phyloP scores from a whole-genome alignment of 2,329 filamentous ascomycete species.

The Penicillium sumatraense region DNA sequence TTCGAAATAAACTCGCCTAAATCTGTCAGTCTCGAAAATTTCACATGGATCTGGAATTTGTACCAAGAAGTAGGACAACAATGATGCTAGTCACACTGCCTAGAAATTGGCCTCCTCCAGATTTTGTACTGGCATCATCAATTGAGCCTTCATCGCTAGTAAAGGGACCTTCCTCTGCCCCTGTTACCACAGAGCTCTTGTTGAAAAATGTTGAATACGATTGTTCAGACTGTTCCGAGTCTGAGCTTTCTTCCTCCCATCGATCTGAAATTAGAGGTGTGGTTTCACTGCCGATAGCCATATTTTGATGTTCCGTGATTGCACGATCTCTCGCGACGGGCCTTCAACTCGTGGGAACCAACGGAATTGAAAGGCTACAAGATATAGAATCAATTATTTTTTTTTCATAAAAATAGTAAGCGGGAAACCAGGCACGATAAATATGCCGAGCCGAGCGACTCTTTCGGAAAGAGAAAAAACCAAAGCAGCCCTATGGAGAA shows the following conservation, averaged over 20 bases:
- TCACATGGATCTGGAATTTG: too few relatives aligned
- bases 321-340: not conserved
- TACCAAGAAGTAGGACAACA: not conserved
- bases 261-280: not conserved
- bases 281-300: not conserved
- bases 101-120: not conserved
- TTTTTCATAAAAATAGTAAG: not conserved
- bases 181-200: not conserved
- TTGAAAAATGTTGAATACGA: not conserved
- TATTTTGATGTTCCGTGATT: not conserved
- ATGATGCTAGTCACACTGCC: conserved; percentile 1
- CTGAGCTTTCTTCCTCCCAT: not conserved
- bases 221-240: too few relatives aligned
- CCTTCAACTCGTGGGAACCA: not conserved
- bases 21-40: too few relatives aligned
- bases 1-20: conserved; percentile 3
- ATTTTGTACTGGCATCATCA: not conserved
- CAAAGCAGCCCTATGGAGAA: not conserved
- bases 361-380: not conserved
- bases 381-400: not conserved
- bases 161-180: not conserved
- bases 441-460: not conserved
- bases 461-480: not conserved
- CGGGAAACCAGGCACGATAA: not conserved
- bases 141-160: not conserved